Percentiles rank a stretch among this genome's conserved stretches.
Conservation (phyloP, 441 rosid species). For the Iberis amara region DNA sequence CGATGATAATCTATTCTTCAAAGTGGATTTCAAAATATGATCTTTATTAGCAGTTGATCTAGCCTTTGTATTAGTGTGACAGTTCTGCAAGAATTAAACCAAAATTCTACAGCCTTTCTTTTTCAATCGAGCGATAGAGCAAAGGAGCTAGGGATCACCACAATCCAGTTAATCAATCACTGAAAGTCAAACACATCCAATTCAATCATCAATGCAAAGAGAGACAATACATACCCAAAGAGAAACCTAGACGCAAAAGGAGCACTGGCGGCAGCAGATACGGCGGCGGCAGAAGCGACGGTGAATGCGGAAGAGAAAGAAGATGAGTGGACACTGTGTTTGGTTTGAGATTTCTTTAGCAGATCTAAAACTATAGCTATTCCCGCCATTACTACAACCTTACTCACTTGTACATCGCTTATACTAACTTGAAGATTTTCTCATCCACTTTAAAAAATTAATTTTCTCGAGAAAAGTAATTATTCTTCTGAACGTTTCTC, state of each 20-base stretch:
- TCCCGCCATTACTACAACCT: slow-evolving; percentile 61
- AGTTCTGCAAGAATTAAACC: background rate
- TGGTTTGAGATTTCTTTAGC: slow-evolving; percentile 55
- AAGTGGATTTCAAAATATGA: background rate
- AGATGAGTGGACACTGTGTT: slow-evolving; percentile 46
- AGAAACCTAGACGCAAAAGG: slow-evolving; percentile 79
- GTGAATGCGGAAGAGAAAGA: slow-evolving; percentile 53
- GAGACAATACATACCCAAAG: slow-evolving; percentile 50
- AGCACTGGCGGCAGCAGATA: slow-evolving; percentile 48
- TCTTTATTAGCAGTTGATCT: background rate
- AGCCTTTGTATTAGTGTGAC: background rate
- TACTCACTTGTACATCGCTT: background rate
- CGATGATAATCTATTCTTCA: background rate
- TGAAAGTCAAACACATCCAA: slow-evolving; percentile 21
- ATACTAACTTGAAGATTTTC: background rate
- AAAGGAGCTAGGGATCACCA: background rate
- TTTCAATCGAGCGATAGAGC: background rate
- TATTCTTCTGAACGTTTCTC: slow-evolving; percentile 12
- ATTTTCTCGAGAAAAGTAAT: slow-evolving; percentile 25
- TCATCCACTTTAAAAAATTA: slow-evolving; percentile 5
- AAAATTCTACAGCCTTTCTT: background rate
- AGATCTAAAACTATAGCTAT: slow-evolving; percentile 74
- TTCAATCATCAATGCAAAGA: slow-evolving; percentile 4
- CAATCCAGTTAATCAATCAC: slow-evolving; percentile 17
- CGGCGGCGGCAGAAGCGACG: slow-evolving; percentile 54